Conservation (phyloP, 2,329 filamentous ascomycete genomes). For the Beauveria medogensis region DNA sequence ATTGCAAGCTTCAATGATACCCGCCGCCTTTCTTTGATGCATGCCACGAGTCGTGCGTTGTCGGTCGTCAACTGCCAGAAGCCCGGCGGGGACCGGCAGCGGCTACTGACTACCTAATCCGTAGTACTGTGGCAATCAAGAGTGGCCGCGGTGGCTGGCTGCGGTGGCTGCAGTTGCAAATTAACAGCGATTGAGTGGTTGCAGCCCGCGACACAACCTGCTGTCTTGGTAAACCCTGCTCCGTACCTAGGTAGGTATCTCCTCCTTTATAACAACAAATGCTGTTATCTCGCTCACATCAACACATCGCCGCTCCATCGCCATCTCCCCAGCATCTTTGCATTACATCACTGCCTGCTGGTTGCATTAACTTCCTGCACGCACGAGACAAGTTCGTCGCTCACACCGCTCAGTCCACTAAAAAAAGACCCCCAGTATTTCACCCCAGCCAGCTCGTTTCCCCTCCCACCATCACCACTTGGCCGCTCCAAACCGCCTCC, state of each 20-base stretch:
- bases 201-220: no score
- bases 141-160: no score
- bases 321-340: no score
- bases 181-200: no score
- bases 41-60: not conserved
- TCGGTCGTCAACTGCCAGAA: not conserved
- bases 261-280: no score
- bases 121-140: no score
- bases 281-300: not conserved
- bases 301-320: not conserved
- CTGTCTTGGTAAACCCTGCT: no score
- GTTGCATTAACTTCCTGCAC: not conserved
- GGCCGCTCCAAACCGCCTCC: not conserved
- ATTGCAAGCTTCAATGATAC: no score
- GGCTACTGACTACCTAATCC: no score
- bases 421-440: not conserved
- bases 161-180: no score
- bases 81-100: not conserved
- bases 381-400: slow-evolving; percentile 3
- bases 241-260: no score
- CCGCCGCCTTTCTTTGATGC: not conserved
- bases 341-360: not conserved
- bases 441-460: not conserved
- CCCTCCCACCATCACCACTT: not conserved
- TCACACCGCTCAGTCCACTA: slow-evolving; percentile 1